These are phyloP conservation scores for Aspergillus leporis DNA, from an alignment of 495 filamentous ascomycete genomes.

Conservation along the genomic window DNA sequence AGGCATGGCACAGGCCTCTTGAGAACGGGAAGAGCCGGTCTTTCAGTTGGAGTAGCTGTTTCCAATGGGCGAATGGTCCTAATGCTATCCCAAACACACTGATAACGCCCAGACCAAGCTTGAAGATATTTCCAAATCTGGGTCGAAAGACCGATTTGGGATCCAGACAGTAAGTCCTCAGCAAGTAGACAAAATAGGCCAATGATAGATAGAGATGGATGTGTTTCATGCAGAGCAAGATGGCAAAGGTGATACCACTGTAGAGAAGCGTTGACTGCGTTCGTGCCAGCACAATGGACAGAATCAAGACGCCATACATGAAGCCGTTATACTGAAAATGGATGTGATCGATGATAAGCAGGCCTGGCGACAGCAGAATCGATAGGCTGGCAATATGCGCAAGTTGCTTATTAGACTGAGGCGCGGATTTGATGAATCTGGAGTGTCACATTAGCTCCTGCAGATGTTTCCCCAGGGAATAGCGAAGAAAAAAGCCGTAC, in stretches of 20 bases:
- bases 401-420: slow-evolving; percentile 64
- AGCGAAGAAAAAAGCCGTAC: slow-evolving; percentile 40
- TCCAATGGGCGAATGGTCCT: slow-evolving; percentile 82
- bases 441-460: slow-evolving; percentile 1
- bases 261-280: slow-evolving; percentile 72
- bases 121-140: slow-evolving; percentile 73
- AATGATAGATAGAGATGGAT: slow-evolving; percentile 97
- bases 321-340: slow-evolving; percentile 99
- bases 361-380: slow-evolving; percentile 85
- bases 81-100: slow-evolving; percentile 81
- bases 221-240: slow-evolving; percentile 89
- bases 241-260: slow-evolving; percentile 81
- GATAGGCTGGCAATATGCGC: slow-evolving; percentile 86
- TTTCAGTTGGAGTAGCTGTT: slow-evolving; percentile 84
- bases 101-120: slow-evolving; percentile 73
- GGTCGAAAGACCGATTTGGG: slow-evolving; percentile 74
- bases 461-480: background rate
- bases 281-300: slow-evolving; percentile 80
- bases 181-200: slow-evolving; percentile 91
- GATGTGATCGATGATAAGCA: slow-evolving; percentile 97
- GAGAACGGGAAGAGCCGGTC: slow-evolving; percentile 91
- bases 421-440: slow-evolving; percentile 72
- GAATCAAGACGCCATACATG: slow-evolving; percentile 84
- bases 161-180: slow-evolving; percentile 86
- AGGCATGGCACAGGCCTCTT: slow-evolving; percentile 90